These are phyloP conservation scores for Kurtzmaniella fragi DNA, from an alignment of 805 yeast genomes.

Conservation along the genomic window DNA sequence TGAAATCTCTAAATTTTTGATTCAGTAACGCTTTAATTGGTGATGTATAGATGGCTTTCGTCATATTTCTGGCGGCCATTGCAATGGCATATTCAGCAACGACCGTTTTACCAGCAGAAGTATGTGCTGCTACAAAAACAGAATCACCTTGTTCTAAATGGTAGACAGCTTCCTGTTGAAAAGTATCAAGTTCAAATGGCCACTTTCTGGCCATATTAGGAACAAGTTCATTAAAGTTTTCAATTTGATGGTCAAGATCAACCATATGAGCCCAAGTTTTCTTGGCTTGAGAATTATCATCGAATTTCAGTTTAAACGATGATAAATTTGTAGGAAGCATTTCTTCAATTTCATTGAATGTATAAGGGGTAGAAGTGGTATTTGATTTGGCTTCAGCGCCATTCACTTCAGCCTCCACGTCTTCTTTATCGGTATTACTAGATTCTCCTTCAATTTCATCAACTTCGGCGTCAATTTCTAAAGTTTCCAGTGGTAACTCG, in stretches of 20 bases:
- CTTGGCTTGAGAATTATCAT: conserved; percentile 26
- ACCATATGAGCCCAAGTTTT: conserved; percentile 94
- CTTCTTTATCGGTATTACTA: conserved; percentile 4
- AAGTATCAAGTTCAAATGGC: conserved; percentile 93
- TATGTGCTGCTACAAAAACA: conserved; percentile 97
- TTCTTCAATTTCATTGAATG: conserved; percentile 44
- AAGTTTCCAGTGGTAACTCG: conserved; percentile 8
- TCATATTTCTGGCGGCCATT: conserved; percentile 93
- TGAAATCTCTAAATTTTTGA: conserved; percentile 86
- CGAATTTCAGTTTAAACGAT: conserved; percentile 14
- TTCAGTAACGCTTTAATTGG: conserved; percentile 90
- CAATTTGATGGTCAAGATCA: conserved; percentile 75
- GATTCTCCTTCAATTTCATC: conserved; percentile 10
- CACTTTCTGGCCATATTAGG: conserved; percentile 91
- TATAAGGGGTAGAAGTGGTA: conserved; percentile 15
- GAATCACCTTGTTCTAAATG: conserved; percentile 98
- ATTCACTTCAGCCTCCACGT: neutral
- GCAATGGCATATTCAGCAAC: conserved; percentile 98
- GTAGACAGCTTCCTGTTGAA: conserved; percentile 95
- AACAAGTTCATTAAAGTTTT: conserved; percentile 80
- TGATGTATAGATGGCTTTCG: conserved; percentile 92
- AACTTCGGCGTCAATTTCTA: conserved; percentile 9
- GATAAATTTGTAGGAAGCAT: conserved; percentile 32
- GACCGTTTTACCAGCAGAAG: conserved; percentile 98
- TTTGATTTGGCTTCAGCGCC: neutral